Evolutionary conservation across 331 rosid species (phyloP).

Genomic region (Acacia concinna): DNA sequence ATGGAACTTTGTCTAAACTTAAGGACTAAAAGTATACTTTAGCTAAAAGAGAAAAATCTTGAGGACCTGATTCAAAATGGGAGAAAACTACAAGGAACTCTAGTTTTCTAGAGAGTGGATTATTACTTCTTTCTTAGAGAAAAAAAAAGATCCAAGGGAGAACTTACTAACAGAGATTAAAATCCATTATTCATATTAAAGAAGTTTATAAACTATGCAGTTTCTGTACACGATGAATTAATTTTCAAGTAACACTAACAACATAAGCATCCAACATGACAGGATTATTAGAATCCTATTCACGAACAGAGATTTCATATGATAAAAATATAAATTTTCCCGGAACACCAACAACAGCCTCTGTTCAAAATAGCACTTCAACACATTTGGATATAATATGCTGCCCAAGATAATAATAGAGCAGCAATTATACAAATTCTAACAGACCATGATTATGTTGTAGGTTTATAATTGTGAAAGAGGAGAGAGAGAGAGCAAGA

Average conservation of each 20-base stretch:
- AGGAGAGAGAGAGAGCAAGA: no score
- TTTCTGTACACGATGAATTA: no score
- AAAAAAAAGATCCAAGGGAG: constrained; percentile 21
- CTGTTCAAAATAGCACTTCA: background rate
- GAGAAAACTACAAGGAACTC: no score
- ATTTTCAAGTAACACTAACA: background rate
- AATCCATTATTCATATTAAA: constrained; percentile 9
- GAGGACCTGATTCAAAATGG: no score
- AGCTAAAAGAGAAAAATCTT: no score
- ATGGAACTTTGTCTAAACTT: no score
- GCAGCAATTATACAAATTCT: background rate
- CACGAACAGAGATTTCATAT: background rate
- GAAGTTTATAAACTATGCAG: background rate
- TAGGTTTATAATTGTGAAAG: no score
- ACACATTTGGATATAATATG: background rate
- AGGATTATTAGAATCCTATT: background rate
- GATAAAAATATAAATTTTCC: constrained; percentile 1
- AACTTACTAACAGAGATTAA: constrained; percentile 3
- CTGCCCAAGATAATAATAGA: background rate
- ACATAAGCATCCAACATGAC: background rate
- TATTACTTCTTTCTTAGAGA: background rate
- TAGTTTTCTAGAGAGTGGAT: background rate
- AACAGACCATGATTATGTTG: background rate
- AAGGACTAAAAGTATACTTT: no score
- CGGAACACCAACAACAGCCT: background rate